Evolutionary conservation across 192 early-diverging fungal genomes (phyloP), one percentile per base, ranked within the genome.

Genomic region (Podila epicladia): DNA sequence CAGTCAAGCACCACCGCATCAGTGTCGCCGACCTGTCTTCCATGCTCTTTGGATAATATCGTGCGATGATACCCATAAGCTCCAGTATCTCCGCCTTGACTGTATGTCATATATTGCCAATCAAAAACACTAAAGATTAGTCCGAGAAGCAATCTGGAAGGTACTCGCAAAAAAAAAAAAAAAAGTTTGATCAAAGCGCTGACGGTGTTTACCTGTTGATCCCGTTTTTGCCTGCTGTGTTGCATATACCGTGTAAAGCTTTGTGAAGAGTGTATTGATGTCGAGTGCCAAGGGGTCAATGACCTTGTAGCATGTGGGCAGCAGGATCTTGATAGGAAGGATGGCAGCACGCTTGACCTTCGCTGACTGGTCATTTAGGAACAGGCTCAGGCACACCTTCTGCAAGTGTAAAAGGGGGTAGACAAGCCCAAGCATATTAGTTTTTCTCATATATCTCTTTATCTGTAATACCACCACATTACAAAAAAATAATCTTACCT

Each of bases 51-150:
- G 85, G 82, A 22, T 76, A 84, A 37, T 84, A 66, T 61, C 73
- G 62, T 2, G 77, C 69, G 49, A 90, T 76, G 15, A 75, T 57
- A 1, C 87, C 86, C 17, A 90, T 67, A 12, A 88, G 65, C 29
- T 82, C 67, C 13, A 88, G 62, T n/a, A 87, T 65, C 26, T 73
- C 68, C 0, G 83, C 84, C 60, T 87, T 85, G 11, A 87, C 85
- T 58, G 38, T 35, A 24, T 22, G 22, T 17, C 5, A 51, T 6
- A 71, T 20, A 32, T 31, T 45, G n/a, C 19, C 24, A 33, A 62
- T 13, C 38, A 68, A 59, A 9, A 38, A 62, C 37, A 71, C 20
- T 12, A 37, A 11, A 15, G 32, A 12, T 32, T 55, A 58, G 33
- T 53, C 13, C 53, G 28, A 51, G 31, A 20, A 12, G 29, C 3